A percentile compares a stretch with the other conserved stretches of the same genome.
Evolutionary conservation across 805 yeast species (phyloP).

Genomic region (Diddensiella santjacobensis): DNA sequence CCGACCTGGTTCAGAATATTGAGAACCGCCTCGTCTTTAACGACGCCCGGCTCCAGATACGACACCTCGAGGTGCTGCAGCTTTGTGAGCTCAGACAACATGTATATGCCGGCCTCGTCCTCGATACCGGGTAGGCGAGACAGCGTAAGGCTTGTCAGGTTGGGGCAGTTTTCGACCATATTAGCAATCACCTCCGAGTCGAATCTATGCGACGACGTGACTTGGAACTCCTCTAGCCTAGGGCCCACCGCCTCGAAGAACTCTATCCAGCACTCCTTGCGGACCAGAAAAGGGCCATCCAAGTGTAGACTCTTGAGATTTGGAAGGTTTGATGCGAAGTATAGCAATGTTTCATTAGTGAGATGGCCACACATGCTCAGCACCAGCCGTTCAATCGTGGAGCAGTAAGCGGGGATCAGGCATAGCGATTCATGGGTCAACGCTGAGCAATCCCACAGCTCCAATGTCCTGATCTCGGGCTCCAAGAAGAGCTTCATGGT

Average conservation of each 20-base stretch:
- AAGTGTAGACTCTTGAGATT: slow-evolving; percentile 54
- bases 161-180: slow-evolving; percentile 55
- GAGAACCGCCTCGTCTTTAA: slow-evolving; percentile 64
- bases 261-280: slow-evolving; percentile 69
- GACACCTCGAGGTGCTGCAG: slow-evolving; percentile 61
- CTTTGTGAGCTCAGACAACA: slow-evolving; percentile 58
- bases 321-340: slow-evolving; percentile 56
- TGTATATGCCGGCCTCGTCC: slow-evolving; percentile 52
- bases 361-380: slow-evolving; percentile 92
- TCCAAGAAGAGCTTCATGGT: slow-evolving; percentile 74
- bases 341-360: slow-evolving; percentile 67
- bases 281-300: slow-evolving; percentile 87
- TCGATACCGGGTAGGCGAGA: slow-evolving; percentile 71
- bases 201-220: slow-evolving; percentile 82
- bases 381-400: slow-evolving; percentile 60
- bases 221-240: slow-evolving; percentile 53
- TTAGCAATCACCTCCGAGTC: slow-evolving; percentile 59
- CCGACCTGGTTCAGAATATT: slow-evolving; percentile 53
- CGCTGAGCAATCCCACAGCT: slow-evolving; percentile 91
- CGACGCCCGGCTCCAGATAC: slow-evolving; percentile 35
- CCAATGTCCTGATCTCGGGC: slow-evolving; percentile 51
- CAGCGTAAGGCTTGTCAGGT: slow-evolving; percentile 54
- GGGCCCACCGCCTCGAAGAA: slow-evolving; percentile 60
- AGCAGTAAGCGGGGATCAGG: slow-evolving; percentile 74
- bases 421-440: slow-evolving; percentile 61